Conservation (phyloP, 306 rosid species). For the Calophaca sinica region DNA sequence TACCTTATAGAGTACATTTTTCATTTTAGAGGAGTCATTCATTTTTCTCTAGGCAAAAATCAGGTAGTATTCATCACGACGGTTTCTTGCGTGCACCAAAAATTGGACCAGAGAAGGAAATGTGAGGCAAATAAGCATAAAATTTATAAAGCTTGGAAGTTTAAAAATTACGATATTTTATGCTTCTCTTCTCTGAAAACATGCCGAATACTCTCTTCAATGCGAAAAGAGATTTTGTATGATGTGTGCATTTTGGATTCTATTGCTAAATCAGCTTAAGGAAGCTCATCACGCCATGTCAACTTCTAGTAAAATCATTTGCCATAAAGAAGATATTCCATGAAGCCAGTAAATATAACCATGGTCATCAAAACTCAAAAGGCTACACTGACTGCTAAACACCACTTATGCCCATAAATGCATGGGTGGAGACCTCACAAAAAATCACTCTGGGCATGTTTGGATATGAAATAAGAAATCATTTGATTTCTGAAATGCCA, state of each 20-base stretch:
- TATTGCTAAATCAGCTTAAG: slow-evolving; percentile 13
- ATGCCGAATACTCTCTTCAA: background rate
- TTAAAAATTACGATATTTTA: slow-evolving; percentile 1
- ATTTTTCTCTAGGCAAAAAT: background rate
- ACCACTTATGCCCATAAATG: no score
- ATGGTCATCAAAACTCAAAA: no score
- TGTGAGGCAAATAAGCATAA: background rate
- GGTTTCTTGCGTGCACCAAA: background rate
- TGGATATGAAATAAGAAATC: no score
- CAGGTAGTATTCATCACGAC: background rate
- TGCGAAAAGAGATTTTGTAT: background rate
- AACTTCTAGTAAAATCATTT: background rate
- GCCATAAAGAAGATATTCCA: no score
- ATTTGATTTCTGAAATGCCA: no score
- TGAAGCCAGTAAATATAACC: no score
- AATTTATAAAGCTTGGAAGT: background rate
- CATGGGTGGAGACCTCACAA: no score
- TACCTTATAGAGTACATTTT: no score
- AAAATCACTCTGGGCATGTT: no score
- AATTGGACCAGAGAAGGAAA: slow-evolving; percentile 9
- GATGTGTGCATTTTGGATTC: background rate
- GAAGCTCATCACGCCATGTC: background rate
- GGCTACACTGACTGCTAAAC: no score
- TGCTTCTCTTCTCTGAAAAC: background rate
- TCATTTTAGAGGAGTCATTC: background rate